Evolutionary conservation across 805 yeast species (phyloP).

Genomic region (Sporopachydermia lactativora): DNA sequence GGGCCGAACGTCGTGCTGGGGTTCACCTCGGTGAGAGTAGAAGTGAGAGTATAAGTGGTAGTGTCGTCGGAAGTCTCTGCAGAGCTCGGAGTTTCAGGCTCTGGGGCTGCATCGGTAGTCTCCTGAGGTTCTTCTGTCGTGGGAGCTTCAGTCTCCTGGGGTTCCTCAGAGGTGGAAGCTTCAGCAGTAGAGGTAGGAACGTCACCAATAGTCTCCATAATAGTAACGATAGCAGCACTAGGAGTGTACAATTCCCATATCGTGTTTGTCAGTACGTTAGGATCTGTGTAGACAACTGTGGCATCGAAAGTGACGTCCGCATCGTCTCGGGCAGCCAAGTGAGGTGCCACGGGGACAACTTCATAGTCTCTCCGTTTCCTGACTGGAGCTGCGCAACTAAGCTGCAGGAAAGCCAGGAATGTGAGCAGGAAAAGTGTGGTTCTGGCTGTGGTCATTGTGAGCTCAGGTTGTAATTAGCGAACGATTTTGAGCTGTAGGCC

Average conservation of each 20-base stretch:
- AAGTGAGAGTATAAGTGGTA: not conserved
- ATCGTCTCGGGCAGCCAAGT: not conserved
- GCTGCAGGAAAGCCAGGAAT: slow-evolving; percentile 35
- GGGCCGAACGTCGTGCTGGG: not conserved
- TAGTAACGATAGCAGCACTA: not conserved
- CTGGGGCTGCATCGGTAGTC: slow-evolving; percentile 5
- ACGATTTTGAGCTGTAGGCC: too few species aligned
- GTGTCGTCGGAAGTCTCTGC: slow-evolving; percentile 6
- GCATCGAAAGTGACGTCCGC: too few species aligned
- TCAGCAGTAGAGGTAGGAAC: not conserved
- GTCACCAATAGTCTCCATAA: not conserved
- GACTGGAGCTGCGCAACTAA: not conserved
- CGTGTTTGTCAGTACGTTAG: not conserved
- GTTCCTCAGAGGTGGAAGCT: not conserved
- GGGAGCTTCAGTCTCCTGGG: too few species aligned
- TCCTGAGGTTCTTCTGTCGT: not conserved
- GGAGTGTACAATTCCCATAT: not conserved
- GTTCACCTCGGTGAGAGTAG: not conserved
- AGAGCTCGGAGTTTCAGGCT: slow-evolving; percentile 8
- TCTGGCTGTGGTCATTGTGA: too few species aligned
- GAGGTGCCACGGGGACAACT: not conserved
- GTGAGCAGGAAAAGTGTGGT: slow-evolving; percentile 42
- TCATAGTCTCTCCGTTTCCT: not conserved
- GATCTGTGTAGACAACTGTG: not conserved
- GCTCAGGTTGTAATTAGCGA: too few species aligned